Evolutionary conservation across 1,139 yeast species (phyloP).

Genomic region (Pneumocystis sp.): DNA sequence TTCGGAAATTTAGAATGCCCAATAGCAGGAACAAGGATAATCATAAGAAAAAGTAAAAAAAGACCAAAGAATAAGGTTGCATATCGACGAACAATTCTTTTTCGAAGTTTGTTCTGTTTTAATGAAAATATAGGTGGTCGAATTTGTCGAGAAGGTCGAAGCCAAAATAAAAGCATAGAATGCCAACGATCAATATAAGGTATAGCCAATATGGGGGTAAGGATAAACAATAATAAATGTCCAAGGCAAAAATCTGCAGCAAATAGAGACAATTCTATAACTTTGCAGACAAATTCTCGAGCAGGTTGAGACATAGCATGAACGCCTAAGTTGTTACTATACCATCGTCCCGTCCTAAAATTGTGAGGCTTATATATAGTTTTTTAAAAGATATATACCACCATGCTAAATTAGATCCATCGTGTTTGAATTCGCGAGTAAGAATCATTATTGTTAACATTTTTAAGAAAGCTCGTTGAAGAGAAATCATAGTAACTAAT

Average conservation of each 20-base stretch:
- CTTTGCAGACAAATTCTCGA: conserved; percentile 90
- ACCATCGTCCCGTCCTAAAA: conserved; percentile 74
- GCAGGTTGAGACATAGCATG: conserved; percentile 93
- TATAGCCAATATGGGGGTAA: conserved; percentile 69
- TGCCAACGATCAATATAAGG: conserved; percentile 97
- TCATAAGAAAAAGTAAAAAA: conserved; percentile 51
- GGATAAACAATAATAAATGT: conserved; percentile 72
- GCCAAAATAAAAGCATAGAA: conserved; percentile 97
- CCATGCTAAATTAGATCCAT: conserved; percentile 93
- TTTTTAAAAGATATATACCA: conserved; percentile 38
- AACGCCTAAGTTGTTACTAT: conserved; percentile 86
- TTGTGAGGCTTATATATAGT: background rate
- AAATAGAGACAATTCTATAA: conserved; percentile 86
- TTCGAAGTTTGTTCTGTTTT: conserved; percentile 93
- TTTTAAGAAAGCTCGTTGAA: conserved; percentile 82
- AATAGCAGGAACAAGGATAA: conserved; percentile 86
- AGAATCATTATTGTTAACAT: conserved; percentile 60
- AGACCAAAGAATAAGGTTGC: conserved; percentile 65
- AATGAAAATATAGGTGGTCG: conserved; percentile 97
- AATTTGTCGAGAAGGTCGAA: conserved; percentile 92
- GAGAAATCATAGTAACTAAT: conserved; percentile 64
- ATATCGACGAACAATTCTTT: conserved; percentile 96
- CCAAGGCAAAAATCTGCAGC: conserved; percentile 94
- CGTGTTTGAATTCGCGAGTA: conserved; percentile 96
- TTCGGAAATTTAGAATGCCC: conserved; percentile 19